Base-by-base conservation (phyloP, 768 basidiomycete species). In the Tephrocybe sp. region DNA sequence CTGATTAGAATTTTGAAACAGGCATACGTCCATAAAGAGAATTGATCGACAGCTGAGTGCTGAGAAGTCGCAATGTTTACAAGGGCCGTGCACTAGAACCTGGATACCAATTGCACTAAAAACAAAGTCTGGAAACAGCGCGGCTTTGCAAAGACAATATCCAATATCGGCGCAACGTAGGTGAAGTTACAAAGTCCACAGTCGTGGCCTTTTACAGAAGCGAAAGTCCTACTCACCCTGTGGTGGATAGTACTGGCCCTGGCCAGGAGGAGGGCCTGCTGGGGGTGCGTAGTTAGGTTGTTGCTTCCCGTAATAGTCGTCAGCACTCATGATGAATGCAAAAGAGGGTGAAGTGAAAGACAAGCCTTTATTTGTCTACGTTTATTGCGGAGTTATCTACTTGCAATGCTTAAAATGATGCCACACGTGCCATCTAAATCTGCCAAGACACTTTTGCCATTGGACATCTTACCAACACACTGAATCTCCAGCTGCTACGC, bases 261-360 rank as follows among this genome's bases (percentile, higher is more conserved):
- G 56, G 61, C 68, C 72, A 61, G 68, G 66, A 45, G 74, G 73
- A 23, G 73, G 72, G 26, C 69, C 71, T 44, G 70, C 70, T 9
- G 79, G 80, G 12, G 79, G 80, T 51, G 80, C 81, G 61, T 84
- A 81, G 36, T 79, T 79, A 36, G 74, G 34, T 14, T 74, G 74
- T 53, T 79, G 76, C 37, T 73, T 71, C 45, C 70, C 70, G 68
- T 89, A 90, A 61, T 87, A 91, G 60, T 90, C 88, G 69, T 84
- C 82, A 63, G 83, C 85, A 55, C 87, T 85, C 88, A 87, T 86
- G 58, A 51, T 58, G 34, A 36, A 36, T 56, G 50, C 14, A 14
- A 54, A 54, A 45, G 57, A 30, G 54, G 42, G 34, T 48, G 46
- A 44, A 41, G 57, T 51, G 53, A 59, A 58, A 54, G 56, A 42